Evolutionary conservation across 805 yeast genomes (phyloP).

Genomic region (Hanseniaspora lachancei): DNA sequence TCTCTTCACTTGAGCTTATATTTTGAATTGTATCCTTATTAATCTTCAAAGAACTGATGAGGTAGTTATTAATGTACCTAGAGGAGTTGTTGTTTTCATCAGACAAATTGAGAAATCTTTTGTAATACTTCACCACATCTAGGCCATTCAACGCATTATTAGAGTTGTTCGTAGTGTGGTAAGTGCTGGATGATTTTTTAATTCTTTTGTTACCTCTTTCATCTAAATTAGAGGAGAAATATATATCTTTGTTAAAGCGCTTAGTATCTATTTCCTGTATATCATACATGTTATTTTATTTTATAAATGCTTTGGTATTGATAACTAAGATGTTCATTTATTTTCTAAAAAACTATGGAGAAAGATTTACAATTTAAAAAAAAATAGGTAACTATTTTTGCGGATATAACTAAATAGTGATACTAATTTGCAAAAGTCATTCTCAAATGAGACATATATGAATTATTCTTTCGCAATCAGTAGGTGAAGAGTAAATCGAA

Average conservation of each 20-base stretch:
- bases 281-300: slow-evolving; percentile 18
- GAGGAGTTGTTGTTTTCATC: neutral
- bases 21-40: slow-evolving; percentile 10
- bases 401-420: too few relatives aligned
- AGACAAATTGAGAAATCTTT: neutral
- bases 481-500: too few relatives aligned
- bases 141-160: neutral
- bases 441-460: too few relatives aligned
- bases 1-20: slow-evolving; percentile 15
- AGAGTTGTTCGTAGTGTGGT: neutral
- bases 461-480: too few relatives aligned
- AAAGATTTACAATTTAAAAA: too few relatives aligned
- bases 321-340: too few relatives aligned
- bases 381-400: too few relatives aligned
- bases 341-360: too few relatives aligned
- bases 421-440: too few relatives aligned
- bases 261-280: slow-evolving; percentile 23
- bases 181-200: slow-evolving; percentile 14
- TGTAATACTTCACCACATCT: slow-evolving; percentile 1
- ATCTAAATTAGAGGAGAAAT: slow-evolving; percentile 21
- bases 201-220: slow-evolving; percentile 17
- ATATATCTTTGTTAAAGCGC: slow-evolving; percentile 25
- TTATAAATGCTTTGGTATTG: neutral
- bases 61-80: slow-evolving; percentile 15
- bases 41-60: slow-evolving; percentile 13